Evolutionary conservation across 371 early-diverging fungal genomes (phyloP), one percentile per base, ranked within the genome.

Genomic region (Chytridiales sp.): DNA sequence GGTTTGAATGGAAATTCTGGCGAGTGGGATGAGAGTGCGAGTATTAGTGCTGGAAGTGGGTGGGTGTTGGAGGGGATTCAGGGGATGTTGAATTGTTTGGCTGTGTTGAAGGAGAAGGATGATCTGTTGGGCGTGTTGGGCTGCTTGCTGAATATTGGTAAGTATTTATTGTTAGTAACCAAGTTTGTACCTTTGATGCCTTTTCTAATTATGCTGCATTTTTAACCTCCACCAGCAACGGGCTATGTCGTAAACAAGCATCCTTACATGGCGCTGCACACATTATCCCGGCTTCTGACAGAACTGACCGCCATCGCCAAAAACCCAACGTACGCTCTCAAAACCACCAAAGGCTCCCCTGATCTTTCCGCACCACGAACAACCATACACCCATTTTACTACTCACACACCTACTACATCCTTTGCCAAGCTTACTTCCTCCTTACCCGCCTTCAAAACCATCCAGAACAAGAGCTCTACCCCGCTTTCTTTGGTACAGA

Each of bases 81-180:
- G 26, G 55, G 64, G 26, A 39, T 77, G 44, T 63, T 69, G 38
- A 68, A 73, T 30, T 61, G 59, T 21, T 56, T 64, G 2, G 31
- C 47, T 8, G 47, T 58, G 19, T 59, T 67, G 34, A 48, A 64
- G 24, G 48, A 61, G n/a, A 22, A 43, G 31, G 47, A 69, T 17
- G 73, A 75, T 48, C 65, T 67, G 63, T 34, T 63, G 26, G 72
- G 72, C 4, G 53, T 62, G 39, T 49, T 62, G 21, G 39, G 42
- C 29, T 41, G 62, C 22, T 61, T 66, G 46, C 36, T 66, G 24
- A 78, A 78, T 62, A 57, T 75, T 30, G 75, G 78, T 77, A 62
- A 41, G 59, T 27, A 22, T 29, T 31, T 47, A 0, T 24, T 47
- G 27, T 35, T 9, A 59, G 24, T 5, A 56, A 17, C 11, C 39